Conservation (phyloP, 176 grass and related monocot genomes). For the Zizania latifolia region DNA sequence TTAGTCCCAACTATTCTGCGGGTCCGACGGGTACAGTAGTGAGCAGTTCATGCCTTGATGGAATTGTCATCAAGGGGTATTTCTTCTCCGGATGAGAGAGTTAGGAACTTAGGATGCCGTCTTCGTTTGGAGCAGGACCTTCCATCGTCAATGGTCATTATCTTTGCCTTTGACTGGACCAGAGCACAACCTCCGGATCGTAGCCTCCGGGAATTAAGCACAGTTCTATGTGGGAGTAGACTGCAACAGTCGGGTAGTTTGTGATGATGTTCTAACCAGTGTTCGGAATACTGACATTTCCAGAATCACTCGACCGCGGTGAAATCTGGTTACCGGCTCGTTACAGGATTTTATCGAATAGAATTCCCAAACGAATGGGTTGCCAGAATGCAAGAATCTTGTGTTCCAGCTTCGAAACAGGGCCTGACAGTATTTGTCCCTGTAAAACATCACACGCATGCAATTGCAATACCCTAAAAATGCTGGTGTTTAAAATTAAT, state of each 20-base stretch:
- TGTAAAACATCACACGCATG: too few species aligned
- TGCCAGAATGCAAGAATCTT: too few species aligned
- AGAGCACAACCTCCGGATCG: background rate
- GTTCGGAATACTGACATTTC: too few species aligned
- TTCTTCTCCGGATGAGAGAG: background rate
- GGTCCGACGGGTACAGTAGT: background rate
- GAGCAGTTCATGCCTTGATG: background rate
- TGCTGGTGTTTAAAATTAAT: too few species aligned
- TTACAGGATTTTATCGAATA: too few species aligned
- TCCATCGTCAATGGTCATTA: background rate
- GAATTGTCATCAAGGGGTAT: background rate
- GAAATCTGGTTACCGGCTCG: too few species aligned
- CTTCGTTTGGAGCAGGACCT: background rate
- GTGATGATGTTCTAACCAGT: too few species aligned
- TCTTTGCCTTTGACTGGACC: background rate
- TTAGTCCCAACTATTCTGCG: conserved; percentile 5
- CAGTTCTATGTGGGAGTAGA: background rate
- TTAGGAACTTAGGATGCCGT: background rate
- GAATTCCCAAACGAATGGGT: too few species aligned
- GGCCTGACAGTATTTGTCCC: too few species aligned
- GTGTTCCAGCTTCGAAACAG: too few species aligned
- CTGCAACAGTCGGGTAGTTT: background rate
- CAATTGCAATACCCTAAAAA: too few species aligned
- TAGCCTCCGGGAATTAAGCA: background rate
- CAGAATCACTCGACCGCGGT: too few species aligned